Percentiles rank a stretch among this genome's conserved stretches.
These are phyloP conservation scores for Diaporthe eres DNA, from an alignment of 2,329 filamentous ascomycete species.

Conservation along the genomic window DNA sequence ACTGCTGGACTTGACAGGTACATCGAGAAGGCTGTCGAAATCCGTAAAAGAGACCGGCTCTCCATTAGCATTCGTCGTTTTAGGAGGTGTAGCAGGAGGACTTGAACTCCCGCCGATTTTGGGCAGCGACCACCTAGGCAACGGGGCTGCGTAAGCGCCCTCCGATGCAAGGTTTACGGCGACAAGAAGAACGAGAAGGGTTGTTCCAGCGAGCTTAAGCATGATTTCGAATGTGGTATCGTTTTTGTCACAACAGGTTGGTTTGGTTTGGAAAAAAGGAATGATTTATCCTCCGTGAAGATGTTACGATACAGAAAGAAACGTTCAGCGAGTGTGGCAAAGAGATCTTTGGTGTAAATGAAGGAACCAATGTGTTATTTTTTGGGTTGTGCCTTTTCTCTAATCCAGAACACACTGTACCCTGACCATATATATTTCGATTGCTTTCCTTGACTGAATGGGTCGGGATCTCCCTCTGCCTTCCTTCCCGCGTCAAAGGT, in stretches of 20 bases:
- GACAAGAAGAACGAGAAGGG: not conserved
- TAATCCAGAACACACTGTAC: too few species aligned
- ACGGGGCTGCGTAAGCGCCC: not conserved
- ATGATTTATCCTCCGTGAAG: too few species aligned
- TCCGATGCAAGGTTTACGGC: not conserved
- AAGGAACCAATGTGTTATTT: not conserved
- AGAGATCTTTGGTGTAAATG: not conserved
- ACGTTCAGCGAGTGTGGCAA: too few species aligned
- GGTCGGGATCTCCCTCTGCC: not conserved
- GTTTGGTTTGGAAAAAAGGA: too few species aligned
- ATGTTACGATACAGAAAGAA: too few species aligned
- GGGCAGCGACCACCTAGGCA: not conserved
- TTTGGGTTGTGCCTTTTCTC: too few species aligned
- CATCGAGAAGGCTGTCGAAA: not conserved
- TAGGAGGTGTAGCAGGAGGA: not conserved
- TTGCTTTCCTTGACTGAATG: not conserved
- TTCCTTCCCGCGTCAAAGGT: not conserved
- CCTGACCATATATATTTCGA: not conserved
- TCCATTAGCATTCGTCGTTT: not conserved
- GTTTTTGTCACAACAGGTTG: too few species aligned
- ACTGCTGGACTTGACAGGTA: not conserved
- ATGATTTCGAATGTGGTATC: not conserved
- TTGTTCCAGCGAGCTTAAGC: not conserved
- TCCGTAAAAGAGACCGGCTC: not conserved
- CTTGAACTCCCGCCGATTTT: not conserved